A percentile compares a stretch with the other conserved stretches of the same genome.
phyloP scores from a whole-genome alignment of 2,329 filamentous ascomycete genomes.

The Biscogniauxia sp. region DNA sequence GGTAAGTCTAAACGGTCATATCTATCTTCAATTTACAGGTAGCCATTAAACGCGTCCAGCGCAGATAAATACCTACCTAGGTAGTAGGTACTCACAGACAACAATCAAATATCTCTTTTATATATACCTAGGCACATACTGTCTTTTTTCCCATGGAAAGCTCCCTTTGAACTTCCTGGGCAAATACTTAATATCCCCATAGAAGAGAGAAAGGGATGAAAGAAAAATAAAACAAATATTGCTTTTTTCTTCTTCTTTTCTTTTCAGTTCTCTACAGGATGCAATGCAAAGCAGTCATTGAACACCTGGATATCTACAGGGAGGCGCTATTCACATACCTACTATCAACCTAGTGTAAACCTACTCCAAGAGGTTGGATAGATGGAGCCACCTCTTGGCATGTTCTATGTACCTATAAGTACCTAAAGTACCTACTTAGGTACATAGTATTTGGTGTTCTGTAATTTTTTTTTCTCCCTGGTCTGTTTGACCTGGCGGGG shows the following conservation, averaged over 20 bases:
- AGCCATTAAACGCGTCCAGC: no score
- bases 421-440: no score
- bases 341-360: no score
- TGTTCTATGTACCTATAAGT: background rate
- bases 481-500: background rate
- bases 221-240: background rate
- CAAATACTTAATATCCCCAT: background rate
- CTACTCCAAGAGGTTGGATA: background rate
- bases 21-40: background rate
- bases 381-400: background rate
- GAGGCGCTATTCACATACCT: background rate
- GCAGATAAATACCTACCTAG: no score
- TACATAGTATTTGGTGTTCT: background rate
- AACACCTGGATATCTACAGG: background rate
- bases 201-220: background rate
- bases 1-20: background rate
- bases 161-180: background rate
- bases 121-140: background rate
- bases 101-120: background rate
- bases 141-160: background rate
- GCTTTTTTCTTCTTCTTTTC: background rate
- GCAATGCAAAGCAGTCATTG: background rate
- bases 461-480: background rate
- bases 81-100: no score
- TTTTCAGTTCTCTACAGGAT: background rate